phyloP scores from a whole-genome alignment of 1,284 basidiomycete genomes.

The Sphaerobolus stellatus region DNA sequence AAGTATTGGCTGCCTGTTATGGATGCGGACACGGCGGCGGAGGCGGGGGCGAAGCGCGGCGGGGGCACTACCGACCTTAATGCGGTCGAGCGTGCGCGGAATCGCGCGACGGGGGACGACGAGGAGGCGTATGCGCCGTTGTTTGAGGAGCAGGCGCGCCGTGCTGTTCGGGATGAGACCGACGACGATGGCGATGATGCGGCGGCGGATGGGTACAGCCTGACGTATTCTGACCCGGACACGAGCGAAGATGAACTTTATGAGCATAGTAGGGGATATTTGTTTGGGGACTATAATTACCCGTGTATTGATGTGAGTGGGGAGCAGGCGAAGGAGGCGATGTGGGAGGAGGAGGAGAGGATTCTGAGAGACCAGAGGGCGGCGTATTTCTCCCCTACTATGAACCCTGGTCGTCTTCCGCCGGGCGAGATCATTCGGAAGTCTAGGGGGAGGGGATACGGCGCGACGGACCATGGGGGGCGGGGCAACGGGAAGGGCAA shows the following conservation, averaged over 20 bases:
- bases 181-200: constrained; percentile 49
- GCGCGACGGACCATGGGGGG: not conserved
- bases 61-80: constrained; percentile 5
- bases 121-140: constrained; percentile 78
- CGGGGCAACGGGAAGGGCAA: constrained; percentile 3
- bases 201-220: constrained; percentile 44
- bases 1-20: constrained; percentile 90
- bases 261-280: constrained; percentile 63
- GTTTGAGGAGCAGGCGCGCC: constrained; percentile 61
- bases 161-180: constrained; percentile 64
- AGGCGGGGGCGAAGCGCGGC: constrained; percentile 25
- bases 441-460: constrained; percentile 23
- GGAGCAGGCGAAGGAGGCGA: constrained; percentile 58
- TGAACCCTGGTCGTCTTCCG: constrained; percentile 8
- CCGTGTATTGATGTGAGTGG: constrained; percentile 86
- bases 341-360: constrained; percentile 74
- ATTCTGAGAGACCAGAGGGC: constrained; percentile 67
- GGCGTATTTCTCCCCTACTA: constrained; percentile 63
- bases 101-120: constrained; percentile 43
- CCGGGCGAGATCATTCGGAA: constrained; percentile 9
- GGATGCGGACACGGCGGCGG: constrained; percentile 41
- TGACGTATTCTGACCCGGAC: constrained; percentile 65
- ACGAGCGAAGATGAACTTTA: constrained; percentile 71
- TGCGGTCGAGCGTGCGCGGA: constrained; percentile 31
- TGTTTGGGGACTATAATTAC: constrained; percentile 93